A percentile compares a stretch with the other conserved stretches of the same genome.
phyloP scores from a whole-genome alignment of 2,329 filamentous ascomycete genomes.

The Hypoxylon sp. region DNA sequence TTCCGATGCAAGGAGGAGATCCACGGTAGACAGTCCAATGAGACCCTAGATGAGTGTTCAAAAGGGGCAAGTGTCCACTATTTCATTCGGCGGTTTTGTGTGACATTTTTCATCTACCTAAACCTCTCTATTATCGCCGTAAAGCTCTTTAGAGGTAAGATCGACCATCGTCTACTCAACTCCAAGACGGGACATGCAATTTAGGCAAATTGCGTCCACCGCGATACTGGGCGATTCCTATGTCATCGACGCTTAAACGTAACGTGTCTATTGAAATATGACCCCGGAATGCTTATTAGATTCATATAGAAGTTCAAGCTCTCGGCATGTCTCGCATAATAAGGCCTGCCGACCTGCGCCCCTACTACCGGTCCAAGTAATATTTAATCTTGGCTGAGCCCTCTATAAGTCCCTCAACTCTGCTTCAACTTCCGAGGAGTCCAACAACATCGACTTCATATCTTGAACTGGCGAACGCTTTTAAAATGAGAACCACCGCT shows the following conservation, averaged over 20 bases:
- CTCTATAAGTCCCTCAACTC: constrained; percentile 11
- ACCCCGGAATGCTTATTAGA: constrained; percentile 26
- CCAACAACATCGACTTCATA: background rate
- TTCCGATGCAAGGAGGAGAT: constrained; percentile 39
- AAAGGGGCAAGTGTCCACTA: constrained; percentile 34
- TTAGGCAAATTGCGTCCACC: constrained; percentile 40
- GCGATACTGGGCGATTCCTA: constrained; percentile 13
- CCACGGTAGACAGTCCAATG: constrained; percentile 28
- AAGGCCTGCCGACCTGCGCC: constrained; percentile 11
- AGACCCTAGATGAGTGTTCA: constrained; percentile 10
- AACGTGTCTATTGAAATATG: constrained; percentile 23
- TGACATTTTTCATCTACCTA: constrained; percentile 33
- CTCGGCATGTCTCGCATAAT: constrained; percentile 33
- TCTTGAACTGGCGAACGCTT: background rate
- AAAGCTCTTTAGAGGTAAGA: constrained; percentile 34
- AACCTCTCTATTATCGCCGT: constrained; percentile 31
- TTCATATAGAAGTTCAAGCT: constrained; percentile 32
- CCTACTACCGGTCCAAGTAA: constrained; percentile 5
- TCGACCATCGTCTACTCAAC: constrained; percentile 29
- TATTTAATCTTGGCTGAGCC: constrained; percentile 24
- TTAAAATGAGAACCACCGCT: constrained; percentile 41
- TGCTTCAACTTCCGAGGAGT: background rate
- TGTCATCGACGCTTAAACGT: constrained; percentile 26
- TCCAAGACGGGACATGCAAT: constrained; percentile 34
- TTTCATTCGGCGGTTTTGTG: constrained; percentile 37